Evolutionary conservation across 495 filamentous ascomycete species (phyloP).

Genomic region (Aspergillus campestris): DNA sequence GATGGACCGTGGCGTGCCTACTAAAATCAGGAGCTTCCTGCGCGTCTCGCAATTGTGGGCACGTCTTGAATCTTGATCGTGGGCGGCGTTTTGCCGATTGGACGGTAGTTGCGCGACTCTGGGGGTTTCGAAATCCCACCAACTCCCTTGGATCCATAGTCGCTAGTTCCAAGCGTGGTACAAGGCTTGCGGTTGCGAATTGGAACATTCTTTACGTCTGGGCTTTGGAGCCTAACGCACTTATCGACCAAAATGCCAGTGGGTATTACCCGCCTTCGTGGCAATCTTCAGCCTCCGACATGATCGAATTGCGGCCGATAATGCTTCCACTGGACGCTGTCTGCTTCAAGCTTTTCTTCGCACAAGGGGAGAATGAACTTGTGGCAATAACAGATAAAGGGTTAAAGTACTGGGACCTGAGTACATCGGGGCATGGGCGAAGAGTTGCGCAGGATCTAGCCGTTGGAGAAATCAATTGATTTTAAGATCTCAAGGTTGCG

Average conservation of each 20-base stretch:
- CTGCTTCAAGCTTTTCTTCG: conserved; percentile 32
- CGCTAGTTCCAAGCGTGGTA: conserved; percentile 29
- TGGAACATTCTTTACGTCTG: conserved; percentile 42
- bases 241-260: conserved; percentile 21
- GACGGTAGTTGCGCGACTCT: conserved; percentile 32
- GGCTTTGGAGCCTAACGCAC: conserved; percentile 29
- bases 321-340: conserved; percentile 31
- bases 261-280: conserved; percentile 25
- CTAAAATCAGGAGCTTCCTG: conserved; percentile 25
- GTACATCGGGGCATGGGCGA: conserved; percentile 9
- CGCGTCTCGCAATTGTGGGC: conserved; percentile 19
- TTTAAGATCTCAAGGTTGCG: not conserved
- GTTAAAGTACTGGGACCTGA: conserved; percentile 31
- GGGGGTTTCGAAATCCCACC: conserved; percentile 26
- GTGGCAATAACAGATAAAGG: conserved; percentile 40
- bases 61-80: conserved; percentile 34
- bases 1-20: conserved; percentile 35
- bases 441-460: conserved; percentile 3
- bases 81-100: conserved; percentile 31
- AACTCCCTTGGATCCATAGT: conserved; percentile 36
- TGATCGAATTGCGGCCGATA: conserved; percentile 26
- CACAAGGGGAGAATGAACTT: conserved; percentile 31
- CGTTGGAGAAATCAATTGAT: not conserved
- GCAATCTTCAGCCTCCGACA: conserved; percentile 9
- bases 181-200: conserved; percentile 35